Base-by-base conservation (phyloP, 108 stramenopile genomes). In the Mediolabrus comicus region DNA sequence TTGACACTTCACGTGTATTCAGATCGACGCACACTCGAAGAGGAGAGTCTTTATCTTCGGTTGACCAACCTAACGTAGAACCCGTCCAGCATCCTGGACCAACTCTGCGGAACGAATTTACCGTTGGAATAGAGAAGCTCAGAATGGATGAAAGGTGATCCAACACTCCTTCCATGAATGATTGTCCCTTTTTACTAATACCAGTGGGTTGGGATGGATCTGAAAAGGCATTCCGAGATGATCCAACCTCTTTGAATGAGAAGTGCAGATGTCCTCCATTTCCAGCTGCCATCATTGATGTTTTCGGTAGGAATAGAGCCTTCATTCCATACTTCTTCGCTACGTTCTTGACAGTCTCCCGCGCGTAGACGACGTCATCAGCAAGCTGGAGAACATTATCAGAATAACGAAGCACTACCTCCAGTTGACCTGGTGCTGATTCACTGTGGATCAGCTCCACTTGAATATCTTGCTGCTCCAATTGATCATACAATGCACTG, bases 51-150 rank as follows among this genome's bases (percentile, higher is more conserved):
- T 94, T 94, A 63, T 90, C 90, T 73, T 94, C 92, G 9, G 84
- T 53, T 7, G 80, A 78, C 92, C 92, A 94, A 22, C 77, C 81
- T 19, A 91, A 82, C 30, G 28, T 28, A 56, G 60, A 59, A 8
- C 92, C 92, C 13, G 92, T 94, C 89, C 89, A 94, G 59, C 92
- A 94, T n/a, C 92, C 92, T n/a, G 75, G 74, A 9, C 92, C 92
- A 31, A 91, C 71, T 13, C 92, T 74, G 29, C 81, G 81, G 63
- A 86, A 88, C 5, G 92, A 94, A 55, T 89, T 91, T n/a, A 81
- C 63, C n/a, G 88, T 86, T 10, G 92, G 92, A 17, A 88, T 57
- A 3, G 88, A 81, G 31, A 91, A 67, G 53, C 85, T 88, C 38
- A 89, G 55, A 35, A 94, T 39, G 11, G 82, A 85, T 29, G 85